Base-by-base conservation (phyloP, 164 flowering plant species). In the Buxus sempervirens region DNA sequence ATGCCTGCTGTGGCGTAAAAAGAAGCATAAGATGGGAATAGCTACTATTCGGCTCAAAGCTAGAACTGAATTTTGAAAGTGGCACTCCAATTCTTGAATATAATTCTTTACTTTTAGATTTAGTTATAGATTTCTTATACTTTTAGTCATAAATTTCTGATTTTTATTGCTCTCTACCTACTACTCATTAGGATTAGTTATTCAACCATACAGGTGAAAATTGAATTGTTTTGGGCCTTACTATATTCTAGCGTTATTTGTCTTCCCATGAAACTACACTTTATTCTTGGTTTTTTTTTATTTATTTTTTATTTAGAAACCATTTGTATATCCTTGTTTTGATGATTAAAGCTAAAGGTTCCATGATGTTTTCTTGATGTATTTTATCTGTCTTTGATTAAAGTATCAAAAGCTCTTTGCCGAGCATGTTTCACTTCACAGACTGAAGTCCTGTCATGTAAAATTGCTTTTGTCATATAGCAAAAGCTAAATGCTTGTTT, bases 1-100 rank as follows among this genome's bases (percentile, higher is more conserved):
- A 80, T 83, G 86, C 89, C 89, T 66, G 82, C 88, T 57, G 74
- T 82, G 58, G 86, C 83, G 67, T 85, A 71, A 71, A 23, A 57
- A 8, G 38, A 38, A 38, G 51, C 60, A 24, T 58, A 26, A 9
- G 45, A 41, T 41, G 45, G 45, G 18, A 15, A 10, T 45, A 15
- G 26, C 25, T 6, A 28, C 27, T n/a, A 18, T 36, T 62, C 25
- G 51, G 28, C 36, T n/a, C 20, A 25, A 25, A 58, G 55, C 38
- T 67, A 67, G 56, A 58, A 59, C 18, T 18, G 49, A 48, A 58
- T 56, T 65, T 26, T n/a, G 59, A n/a, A 53, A 13, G n/a, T n/a
- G 23, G 42, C 65, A 42, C 41, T 57, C n/a, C 42, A 54, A 58
- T 67, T 67, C 58, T 59, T 60, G 59, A 19, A 56, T 42, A 68